Evolutionary conservation across 2,329 filamentous ascomycete species (phyloP).

Genomic region (Akanthomyces muscarius): DNA sequence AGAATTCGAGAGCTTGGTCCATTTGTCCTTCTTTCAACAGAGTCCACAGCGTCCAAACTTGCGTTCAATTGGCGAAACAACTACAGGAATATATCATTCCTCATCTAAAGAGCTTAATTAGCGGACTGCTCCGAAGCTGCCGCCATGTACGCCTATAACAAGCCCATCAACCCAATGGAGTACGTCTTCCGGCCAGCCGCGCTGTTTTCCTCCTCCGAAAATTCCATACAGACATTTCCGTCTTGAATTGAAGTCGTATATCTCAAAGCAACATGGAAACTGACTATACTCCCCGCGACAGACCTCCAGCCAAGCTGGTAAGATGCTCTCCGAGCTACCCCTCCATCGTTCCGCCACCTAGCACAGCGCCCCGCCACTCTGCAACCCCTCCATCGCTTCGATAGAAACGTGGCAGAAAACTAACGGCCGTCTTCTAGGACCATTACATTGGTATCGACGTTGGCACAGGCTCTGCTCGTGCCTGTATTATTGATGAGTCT

Average conservation of each 20-base stretch:
- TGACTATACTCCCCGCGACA: constrained; percentile 1
- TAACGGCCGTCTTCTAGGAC: constrained; percentile 36
- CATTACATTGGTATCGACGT: constrained; percentile 87
- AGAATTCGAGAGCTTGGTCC: not conserved
- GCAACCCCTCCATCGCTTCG: not conserved
- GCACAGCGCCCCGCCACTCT: not conserved
- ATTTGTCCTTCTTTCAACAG: not conserved
- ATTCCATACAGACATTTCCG: not conserved
- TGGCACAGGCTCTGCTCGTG: constrained; percentile 89
- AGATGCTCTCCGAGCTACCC: constrained; percentile 11
- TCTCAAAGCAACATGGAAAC: not conserved
- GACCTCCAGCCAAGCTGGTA: constrained; percentile 16
- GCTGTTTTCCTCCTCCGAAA: constrained; percentile 8
- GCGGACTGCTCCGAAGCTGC: not conserved
- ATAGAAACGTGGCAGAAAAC: not conserved
- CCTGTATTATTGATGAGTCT: constrained; percentile 88
- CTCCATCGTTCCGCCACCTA: not conserved
- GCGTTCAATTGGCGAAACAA: not conserved
- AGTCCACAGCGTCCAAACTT: not conserved
- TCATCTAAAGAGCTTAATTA: too few relatives aligned
- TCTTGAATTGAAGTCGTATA: constrained; percentile 13
- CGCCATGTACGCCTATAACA: constrained; percentile 35
- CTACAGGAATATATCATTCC: not conserved
- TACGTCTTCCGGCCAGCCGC: constrained; percentile 25
- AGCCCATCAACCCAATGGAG: constrained; percentile 37